Evolutionary conservation across 345 rosid genomes (phyloP).

Genomic region (Cochlearia excelsa): DNA sequence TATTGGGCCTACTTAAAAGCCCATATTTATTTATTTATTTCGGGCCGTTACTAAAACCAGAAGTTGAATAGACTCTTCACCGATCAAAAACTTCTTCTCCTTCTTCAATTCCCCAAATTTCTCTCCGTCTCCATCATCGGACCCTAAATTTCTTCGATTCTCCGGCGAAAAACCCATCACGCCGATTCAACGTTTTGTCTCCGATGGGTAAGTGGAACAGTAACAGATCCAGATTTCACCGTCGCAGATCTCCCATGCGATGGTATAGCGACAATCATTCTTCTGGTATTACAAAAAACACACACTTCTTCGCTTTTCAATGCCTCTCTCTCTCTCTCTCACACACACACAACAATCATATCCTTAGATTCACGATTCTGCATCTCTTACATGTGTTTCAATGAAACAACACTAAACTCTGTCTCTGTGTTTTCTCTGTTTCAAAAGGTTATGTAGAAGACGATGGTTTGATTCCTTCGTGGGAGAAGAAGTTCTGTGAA

Average conservation of each 20-base stretch:
- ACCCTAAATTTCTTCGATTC: too few species aligned
- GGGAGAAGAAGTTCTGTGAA: conserved; percentile 79
- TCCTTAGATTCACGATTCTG: not conserved
- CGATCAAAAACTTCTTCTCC: too few species aligned
- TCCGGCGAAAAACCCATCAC: too few species aligned
- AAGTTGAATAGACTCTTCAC: too few species aligned
- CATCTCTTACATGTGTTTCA: not conserved
- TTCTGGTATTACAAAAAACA: conserved; percentile 12
- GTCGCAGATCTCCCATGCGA: conserved; percentile 35
- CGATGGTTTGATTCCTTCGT: conserved; percentile 50
- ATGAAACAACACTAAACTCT: not conserved
- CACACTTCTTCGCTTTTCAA: not conserved
- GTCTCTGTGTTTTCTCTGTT: not conserved
- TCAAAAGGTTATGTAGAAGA: conserved; percentile 36
- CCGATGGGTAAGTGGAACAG: conserved; percentile 33
- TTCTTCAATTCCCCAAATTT: too few species aligned
- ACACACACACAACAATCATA: not conserved
- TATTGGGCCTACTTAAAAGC: too few species aligned
- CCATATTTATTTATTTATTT: too few species aligned
- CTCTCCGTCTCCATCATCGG: too few species aligned
- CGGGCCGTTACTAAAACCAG: too few species aligned
- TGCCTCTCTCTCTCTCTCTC: not conserved
- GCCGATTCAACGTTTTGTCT: not conserved
- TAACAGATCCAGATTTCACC: conserved; percentile 27
- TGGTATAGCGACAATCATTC: conserved; percentile 32